A percentile compares a stretch with the other conserved stretches of the same genome.
Conservation (phyloP, 768 basidiomycete species). For the Candolleomyces aberdarensis region DNA sequence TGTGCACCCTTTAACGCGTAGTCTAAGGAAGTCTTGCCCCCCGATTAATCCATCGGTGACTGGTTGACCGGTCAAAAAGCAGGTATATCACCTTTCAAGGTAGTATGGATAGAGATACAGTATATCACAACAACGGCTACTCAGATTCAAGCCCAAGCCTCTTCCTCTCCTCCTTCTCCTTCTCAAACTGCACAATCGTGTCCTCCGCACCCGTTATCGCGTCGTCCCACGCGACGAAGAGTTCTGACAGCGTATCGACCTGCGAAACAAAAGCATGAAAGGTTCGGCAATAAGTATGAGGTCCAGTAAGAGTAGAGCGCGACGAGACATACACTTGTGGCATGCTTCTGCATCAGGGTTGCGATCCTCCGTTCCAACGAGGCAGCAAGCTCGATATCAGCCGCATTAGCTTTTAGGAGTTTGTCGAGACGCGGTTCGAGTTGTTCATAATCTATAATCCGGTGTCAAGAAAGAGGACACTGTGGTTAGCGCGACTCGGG, state of each 20-base stretch:
- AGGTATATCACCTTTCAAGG: no score
- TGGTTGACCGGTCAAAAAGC: no score
- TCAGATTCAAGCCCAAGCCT: conserved; percentile 54
- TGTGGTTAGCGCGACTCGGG: background rate
- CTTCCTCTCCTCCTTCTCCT: conserved; percentile 54
- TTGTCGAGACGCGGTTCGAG: conserved; percentile 66
- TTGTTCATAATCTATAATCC: conserved; percentile 50
- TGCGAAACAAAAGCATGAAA: conserved; percentile 21
- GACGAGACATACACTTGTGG: conserved; percentile 53
- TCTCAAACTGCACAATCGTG: conserved; percentile 54
- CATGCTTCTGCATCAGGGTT: conserved; percentile 62
- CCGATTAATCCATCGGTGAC: no score
- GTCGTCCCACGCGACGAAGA: conserved; percentile 86
- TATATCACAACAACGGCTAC: background rate
- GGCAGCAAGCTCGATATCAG: conserved; percentile 54
- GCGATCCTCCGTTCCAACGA: conserved; percentile 67
- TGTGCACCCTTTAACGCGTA: no score
- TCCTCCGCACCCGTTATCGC: conserved; percentile 65
- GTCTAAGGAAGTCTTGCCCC: no score
- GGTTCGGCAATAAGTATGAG: no score
- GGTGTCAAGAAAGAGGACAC: no score
- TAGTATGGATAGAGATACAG: no score
- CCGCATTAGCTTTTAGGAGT: conserved; percentile 54
- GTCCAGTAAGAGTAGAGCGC: background rate
- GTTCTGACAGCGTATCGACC: conserved; percentile 79